A percentile compares a stretch with the other conserved stretches of the same genome.
phyloP scores from a whole-genome alignment of 331 rosid species.

The Quercus lobata region DNA sequence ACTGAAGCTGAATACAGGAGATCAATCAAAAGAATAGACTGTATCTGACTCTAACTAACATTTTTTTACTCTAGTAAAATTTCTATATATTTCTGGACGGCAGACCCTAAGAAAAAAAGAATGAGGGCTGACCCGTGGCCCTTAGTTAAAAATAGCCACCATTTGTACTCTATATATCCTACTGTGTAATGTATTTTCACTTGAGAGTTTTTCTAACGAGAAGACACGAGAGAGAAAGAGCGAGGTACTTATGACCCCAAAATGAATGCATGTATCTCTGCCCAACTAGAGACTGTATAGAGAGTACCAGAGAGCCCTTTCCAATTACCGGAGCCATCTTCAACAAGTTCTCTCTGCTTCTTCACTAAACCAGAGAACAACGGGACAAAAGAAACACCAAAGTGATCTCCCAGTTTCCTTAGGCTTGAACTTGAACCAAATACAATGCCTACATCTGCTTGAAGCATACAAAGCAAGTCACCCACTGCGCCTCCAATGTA shows the following conservation, averaged over 20 bases:
- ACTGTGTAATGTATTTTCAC: not conserved
- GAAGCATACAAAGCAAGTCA: conserved; percentile 91
- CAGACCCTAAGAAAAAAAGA: not conserved
- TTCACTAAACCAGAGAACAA: conserved; percentile 67
- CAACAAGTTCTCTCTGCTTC: conserved; percentile 61
- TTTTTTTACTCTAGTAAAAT: not conserved
- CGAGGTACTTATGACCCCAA: conserved; percentile 43
- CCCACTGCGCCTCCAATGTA: conserved; percentile 92
- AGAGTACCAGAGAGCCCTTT: conserved; percentile 78
- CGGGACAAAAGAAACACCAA: conserved; percentile 82
- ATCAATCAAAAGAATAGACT: not conserved
- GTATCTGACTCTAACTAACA: not conserved
- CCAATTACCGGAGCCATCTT: conserved; percentile 61
- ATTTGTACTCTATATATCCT: not conserved
- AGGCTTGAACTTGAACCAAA: conserved; percentile 91
- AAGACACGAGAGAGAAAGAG: not conserved
- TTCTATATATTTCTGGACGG: not conserved
- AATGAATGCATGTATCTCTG: conserved; percentile 91
- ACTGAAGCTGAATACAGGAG: not conserved
- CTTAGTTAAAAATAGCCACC: not conserved
- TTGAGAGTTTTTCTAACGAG: not conserved
- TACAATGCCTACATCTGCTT: conserved; percentile 94
- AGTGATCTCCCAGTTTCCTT: conserved; percentile 60
- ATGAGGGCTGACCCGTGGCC: conserved; percentile 3
- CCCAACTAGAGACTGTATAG: conserved; percentile 88